Percentiles rank a stretch among this genome's conserved stretches.
Evolutionary conservation across 208 protist genomes (phyloP).

Genomic region (Trypanosoma platydactyli): DNA sequence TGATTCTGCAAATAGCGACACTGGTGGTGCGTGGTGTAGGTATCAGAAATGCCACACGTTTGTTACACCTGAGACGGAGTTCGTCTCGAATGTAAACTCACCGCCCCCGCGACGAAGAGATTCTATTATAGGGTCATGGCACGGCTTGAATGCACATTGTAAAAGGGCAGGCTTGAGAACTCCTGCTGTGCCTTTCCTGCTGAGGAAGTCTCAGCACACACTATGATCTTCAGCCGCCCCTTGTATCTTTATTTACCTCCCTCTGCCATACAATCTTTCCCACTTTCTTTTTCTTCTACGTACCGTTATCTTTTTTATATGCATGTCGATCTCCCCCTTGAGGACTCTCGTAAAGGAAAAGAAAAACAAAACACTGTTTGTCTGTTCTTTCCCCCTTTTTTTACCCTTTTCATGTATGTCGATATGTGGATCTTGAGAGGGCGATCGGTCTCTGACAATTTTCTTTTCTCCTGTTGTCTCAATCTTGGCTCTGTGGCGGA

Average conservation of each 20-base stretch:
- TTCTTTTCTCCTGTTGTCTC: too few species aligned
- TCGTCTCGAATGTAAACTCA: background rate
- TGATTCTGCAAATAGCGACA: background rate
- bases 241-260: background rate
- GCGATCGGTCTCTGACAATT: too few species aligned
- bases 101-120: background rate
- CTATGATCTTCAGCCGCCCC: background rate
- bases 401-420: too few species aligned
- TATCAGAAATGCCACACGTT: background rate
- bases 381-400: too few species aligned
- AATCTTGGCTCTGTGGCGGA: too few species aligned
- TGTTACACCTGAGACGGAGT: background rate
- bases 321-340: too few species aligned
- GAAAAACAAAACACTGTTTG: too few species aligned
- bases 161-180: slow-evolving; percentile 14
- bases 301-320: too few species aligned
- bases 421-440: too few species aligned
- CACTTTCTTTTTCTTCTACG: background rate
- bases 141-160: slow-evolving; percentile 11
- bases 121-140: slow-evolving; percentile 16
- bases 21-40: background rate
- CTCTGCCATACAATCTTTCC: background rate
- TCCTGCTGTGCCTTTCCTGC: slow-evolving; percentile 9
- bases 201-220: background rate
- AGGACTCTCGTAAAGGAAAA: too few species aligned